A percentile compares a stretch with the other conserved stretches of the same genome.
Evolutionary conservation across 257 asterid species (phyloP).

Genomic region (Parsonsia alboflavescens): DNA sequence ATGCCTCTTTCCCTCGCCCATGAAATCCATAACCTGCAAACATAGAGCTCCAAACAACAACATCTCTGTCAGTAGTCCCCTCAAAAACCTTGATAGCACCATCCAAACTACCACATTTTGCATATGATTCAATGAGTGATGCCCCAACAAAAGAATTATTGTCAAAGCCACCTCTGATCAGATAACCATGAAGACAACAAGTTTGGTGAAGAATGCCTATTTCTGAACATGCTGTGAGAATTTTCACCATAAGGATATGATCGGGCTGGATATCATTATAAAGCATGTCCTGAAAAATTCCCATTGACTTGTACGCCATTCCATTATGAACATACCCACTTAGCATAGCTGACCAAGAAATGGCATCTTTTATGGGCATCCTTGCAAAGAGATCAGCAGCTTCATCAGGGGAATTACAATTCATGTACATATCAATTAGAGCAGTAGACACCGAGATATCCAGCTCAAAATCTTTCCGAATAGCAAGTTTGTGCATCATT

Average conservation of each 20-base stretch:
- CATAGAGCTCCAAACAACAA: slow-evolving; percentile 77
- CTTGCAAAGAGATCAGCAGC: slow-evolving; percentile 45
- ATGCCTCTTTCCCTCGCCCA: slow-evolving; percentile 56
- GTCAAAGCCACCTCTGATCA: slow-evolving; percentile 39
- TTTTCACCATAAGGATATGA: slow-evolving; percentile 42
- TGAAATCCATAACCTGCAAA: slow-evolving; percentile 62
- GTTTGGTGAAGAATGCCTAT: slow-evolving; percentile 54
- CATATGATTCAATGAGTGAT: slow-evolving; percentile 64
- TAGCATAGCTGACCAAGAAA: slow-evolving; percentile 49
- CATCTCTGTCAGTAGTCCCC: slow-evolving; percentile 34
- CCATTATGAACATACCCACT: slow-evolving; percentile 57
- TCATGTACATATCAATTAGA: slow-evolving; percentile 79
- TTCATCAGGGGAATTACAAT: slow-evolving; percentile 53
- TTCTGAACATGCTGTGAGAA: slow-evolving; percentile 65
- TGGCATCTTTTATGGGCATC: slow-evolving; percentile 49
- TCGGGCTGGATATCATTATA: slow-evolving; percentile 36
- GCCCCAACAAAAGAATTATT: slow-evolving; percentile 37
- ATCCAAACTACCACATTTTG: slow-evolving; percentile 72
- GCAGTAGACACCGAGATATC: slow-evolving; percentile 64
- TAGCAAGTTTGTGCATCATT: slow-evolving; percentile 46
- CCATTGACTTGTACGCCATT: slow-evolving; percentile 36
- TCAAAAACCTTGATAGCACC: slow-evolving; percentile 44
- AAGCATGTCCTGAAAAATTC: slow-evolving; percentile 48
- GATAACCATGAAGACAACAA: slow-evolving; percentile 55
- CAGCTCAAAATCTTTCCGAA: slow-evolving; percentile 34